Percentiles rank a stretch among this genome's conserved stretches.
These are phyloP conservation scores for Kwoniella shivajii DNA, from an alignment of 1,284 basidiomycete genomes.

Conservation along the genomic window DNA sequence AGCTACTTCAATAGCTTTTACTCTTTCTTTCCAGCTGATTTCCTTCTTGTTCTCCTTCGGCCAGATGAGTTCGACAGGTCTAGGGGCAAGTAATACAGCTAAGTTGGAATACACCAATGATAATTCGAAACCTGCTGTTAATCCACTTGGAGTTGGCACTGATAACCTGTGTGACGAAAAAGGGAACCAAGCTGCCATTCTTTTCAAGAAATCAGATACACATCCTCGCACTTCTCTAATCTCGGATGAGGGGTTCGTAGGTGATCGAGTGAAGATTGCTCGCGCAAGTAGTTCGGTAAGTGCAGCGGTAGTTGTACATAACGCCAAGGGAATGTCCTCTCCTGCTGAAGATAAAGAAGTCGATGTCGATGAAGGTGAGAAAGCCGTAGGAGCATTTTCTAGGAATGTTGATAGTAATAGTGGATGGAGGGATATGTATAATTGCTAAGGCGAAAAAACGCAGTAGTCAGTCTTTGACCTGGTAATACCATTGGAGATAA, in stretches of 20 bases:
- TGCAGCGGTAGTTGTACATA: constrained; percentile 65
- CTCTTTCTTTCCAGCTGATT: constrained; percentile 29
- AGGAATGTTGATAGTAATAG: constrained; percentile 78
- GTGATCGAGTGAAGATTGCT: constrained; percentile 52
- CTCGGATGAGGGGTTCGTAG: constrained; percentile 3
- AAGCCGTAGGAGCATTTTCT: constrained; percentile 78
- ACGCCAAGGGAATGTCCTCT: constrained; percentile 60
- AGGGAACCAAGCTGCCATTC: constrained; percentile 80
- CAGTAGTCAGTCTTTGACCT: neutral
- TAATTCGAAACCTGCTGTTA: constrained; percentile 53
- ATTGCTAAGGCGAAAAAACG: constrained; percentile 20
- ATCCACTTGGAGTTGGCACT: constrained; percentile 41
- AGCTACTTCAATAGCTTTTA: constrained; percentile 37
- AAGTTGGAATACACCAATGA: constrained; percentile 61
- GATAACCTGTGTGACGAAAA: constrained; percentile 53
- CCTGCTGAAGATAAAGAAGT: constrained; percentile 8
- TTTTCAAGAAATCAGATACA: constrained; percentile 41
- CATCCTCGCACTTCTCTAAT: constrained; percentile 21
- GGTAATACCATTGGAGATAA: neutral
- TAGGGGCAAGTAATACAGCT: constrained; percentile 37
- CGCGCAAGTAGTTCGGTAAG: constrained; percentile 71
- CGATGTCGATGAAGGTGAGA: constrained; percentile 59
- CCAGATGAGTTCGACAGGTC: constrained; percentile 19
- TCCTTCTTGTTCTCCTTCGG: constrained; percentile 13
- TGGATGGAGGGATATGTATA: constrained; percentile 65